Conservation (phyloP, 495 filamentous ascomycete species). For the Cladorrhinum samala region DNA sequence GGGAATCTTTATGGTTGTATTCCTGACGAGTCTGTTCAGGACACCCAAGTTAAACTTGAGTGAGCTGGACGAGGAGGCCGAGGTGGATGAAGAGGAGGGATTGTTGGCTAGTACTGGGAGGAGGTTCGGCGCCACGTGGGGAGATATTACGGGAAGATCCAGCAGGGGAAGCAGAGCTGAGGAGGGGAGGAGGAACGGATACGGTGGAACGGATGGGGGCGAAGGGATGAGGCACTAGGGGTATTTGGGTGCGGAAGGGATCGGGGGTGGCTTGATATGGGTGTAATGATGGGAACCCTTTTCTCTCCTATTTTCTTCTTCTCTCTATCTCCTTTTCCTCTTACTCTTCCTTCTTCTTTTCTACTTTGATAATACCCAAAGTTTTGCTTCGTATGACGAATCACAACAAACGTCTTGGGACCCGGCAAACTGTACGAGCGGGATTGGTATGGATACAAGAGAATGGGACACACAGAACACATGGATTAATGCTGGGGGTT, state of each 20-base stretch:
- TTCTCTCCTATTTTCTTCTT: background rate
- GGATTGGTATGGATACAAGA: background rate
- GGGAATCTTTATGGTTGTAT: conserved; percentile 71
- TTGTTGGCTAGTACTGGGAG: conserved; percentile 75
- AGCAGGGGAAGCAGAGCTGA: conserved; percentile 1
- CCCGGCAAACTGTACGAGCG: too few relatives aligned
- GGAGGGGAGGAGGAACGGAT: conserved; percentile 7
- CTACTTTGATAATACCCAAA: too few relatives aligned
- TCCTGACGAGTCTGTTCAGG: conserved; percentile 68
- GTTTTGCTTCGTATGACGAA: too few relatives aligned
- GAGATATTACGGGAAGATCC: conserved; percentile 63
- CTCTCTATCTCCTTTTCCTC: background rate
- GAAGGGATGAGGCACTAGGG: conserved; percentile 9
- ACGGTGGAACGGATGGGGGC: conserved; percentile 7
- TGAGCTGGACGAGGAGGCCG: conserved; percentile 78
- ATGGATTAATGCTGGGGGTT: too few relatives aligned
- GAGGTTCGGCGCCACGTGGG: conserved; percentile 77
- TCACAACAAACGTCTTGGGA: too few relatives aligned
- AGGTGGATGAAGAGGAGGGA: conserved; percentile 93
- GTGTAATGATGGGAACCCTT: too few relatives aligned
- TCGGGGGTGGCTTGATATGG: background rate
- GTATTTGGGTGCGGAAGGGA: background rate
- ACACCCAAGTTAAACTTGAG: conserved; percentile 69
- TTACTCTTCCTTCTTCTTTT: too few relatives aligned
- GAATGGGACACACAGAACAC: background rate